phyloP scores from a whole-genome alignment of 2,329 filamentous ascomycete genomes.

The Fonsecaea erecta region DNA sequence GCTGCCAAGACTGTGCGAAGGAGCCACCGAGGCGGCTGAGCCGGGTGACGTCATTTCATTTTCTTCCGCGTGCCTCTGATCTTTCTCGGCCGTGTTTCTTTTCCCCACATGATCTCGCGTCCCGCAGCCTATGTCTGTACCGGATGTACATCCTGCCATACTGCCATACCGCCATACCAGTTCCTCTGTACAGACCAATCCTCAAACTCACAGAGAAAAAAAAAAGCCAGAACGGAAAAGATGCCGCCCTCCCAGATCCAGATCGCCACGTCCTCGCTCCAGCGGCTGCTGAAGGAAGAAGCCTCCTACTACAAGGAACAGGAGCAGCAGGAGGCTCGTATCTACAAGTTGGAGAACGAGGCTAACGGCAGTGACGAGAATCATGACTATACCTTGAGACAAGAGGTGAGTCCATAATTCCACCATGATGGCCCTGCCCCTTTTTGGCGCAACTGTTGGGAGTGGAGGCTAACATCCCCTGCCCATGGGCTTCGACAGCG shows the following conservation, averaged over 20 bases:
- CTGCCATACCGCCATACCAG: too few relatives aligned
- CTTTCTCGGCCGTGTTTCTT: background rate
- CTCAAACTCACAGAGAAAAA: background rate
- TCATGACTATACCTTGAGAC: slow-evolving; percentile 76
- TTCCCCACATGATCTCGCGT: background rate
- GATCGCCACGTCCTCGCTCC: slow-evolving; percentile 78
- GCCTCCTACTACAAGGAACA: slow-evolving; percentile 87
- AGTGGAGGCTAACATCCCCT: background rate
- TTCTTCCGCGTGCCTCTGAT: background rate
- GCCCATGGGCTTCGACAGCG: slow-evolving; percentile 57
- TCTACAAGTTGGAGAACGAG: slow-evolving; percentile 65
- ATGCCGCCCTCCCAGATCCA: slow-evolving; percentile 37
- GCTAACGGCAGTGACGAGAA: slow-evolving; percentile 76
- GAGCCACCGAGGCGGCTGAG: background rate
- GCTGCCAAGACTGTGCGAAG: background rate
- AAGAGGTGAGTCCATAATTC: slow-evolving; percentile 67
- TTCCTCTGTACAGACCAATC: too few relatives aligned
- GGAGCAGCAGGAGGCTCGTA: slow-evolving; percentile 71
- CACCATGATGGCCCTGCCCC: too few relatives aligned
- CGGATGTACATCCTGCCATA: too few relatives aligned
- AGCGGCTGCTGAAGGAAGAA: slow-evolving; percentile 89
- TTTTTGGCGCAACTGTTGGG: too few relatives aligned
- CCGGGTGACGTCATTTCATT: background rate
- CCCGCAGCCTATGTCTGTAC: too few relatives aligned
- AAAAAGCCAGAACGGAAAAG: background rate